Conservation (phyloP, 164 flowering plant genomes). For the Umbellularia californica region DNA sequence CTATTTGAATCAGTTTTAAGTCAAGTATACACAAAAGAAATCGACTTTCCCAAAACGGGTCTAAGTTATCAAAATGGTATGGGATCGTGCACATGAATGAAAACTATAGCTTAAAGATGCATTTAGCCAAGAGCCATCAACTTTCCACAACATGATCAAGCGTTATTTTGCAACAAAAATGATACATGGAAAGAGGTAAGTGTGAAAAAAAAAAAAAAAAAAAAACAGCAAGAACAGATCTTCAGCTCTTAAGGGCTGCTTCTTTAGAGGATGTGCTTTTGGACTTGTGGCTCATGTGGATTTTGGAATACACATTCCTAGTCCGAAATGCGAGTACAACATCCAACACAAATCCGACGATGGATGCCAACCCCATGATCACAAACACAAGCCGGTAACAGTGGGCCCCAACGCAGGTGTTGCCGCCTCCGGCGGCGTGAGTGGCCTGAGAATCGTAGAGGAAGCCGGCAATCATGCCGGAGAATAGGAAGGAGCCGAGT, state of each 20-base stretch:
- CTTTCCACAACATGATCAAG: too few species aligned
- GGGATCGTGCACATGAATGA: too few species aligned
- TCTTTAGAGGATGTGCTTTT: background rate
- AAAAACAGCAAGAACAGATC: background rate
- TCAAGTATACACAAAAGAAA: too few species aligned
- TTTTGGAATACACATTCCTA: constrained; percentile 47
- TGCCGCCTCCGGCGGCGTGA: constrained; percentile 51
- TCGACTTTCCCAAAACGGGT: too few species aligned
- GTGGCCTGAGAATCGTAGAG: constrained; percentile 79
- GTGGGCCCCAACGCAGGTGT: constrained; percentile 76
- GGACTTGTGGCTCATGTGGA: constrained; percentile 32
- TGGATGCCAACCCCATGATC: constrained; percentile 62
- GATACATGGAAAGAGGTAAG: background rate
- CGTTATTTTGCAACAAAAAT: too few species aligned
- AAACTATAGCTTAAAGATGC: too few species aligned
- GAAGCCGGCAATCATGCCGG: constrained; percentile 79
- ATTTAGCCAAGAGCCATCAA: too few species aligned
- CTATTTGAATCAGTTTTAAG: too few species aligned
- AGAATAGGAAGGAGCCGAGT: constrained; percentile 86
- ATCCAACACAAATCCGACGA: constrained; percentile 65
- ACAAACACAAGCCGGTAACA: constrained; percentile 71
- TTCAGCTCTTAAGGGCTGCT: background rate
- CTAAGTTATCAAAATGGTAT: too few species aligned
- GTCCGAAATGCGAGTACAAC: constrained; percentile 52
- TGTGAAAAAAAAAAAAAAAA: too few species aligned